A percentile compares a stretch with the other conserved stretches of the same genome.
Conservation (phyloP, 2,329 filamentous ascomycete species). For the Claviceps lovelessii region DNA sequence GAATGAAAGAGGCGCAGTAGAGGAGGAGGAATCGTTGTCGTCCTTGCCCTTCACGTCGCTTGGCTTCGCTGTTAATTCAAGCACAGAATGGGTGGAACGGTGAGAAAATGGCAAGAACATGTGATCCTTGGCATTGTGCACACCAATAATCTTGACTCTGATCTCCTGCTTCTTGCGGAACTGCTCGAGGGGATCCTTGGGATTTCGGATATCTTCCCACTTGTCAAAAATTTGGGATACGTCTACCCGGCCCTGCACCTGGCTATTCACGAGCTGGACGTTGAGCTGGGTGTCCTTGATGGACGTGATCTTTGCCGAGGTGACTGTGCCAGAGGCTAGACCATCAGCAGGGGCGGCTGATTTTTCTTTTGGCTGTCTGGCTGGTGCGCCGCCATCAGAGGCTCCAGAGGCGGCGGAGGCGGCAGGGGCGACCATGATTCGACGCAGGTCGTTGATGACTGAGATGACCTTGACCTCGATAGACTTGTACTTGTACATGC, state of each 20-base stretch:
- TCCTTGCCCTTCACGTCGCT: conserved; percentile 44
- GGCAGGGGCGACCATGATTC: conserved; percentile 44
- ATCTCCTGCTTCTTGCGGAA: conserved; percentile 61
- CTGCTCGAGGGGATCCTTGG: conserved; percentile 60
- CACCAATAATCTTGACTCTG: conserved; percentile 63
- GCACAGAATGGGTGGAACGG: conserved; percentile 64
- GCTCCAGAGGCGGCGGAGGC: conserved; percentile 27
- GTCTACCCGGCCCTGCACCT: conserved; percentile 79
- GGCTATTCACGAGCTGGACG: conserved; percentile 60
- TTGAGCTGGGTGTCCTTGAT: conserved; percentile 88
- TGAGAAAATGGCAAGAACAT: conserved; percentile 86
- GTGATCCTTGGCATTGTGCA: conserved; percentile 82
- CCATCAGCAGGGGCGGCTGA: conserved; percentile 44
- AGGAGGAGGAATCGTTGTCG: conserved; percentile 2
- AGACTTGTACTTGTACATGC: conserved; percentile 62
- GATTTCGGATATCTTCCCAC: conserved; percentile 74
- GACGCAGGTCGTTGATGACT: conserved; percentile 53
- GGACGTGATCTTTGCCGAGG: conserved; percentile 66
- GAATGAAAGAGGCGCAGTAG: conserved; percentile 44
- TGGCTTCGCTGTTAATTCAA: conserved; percentile 74
- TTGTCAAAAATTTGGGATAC: conserved; percentile 79
- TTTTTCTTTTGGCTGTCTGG: conserved; percentile 21
- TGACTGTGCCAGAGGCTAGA: conserved; percentile 55
- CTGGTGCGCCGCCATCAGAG: conserved; percentile 30
- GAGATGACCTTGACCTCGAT: conserved; percentile 58